Base-by-base conservation (phyloP, 2,329 filamentous ascomycete genomes). In the Graphium sp. region DNA sequence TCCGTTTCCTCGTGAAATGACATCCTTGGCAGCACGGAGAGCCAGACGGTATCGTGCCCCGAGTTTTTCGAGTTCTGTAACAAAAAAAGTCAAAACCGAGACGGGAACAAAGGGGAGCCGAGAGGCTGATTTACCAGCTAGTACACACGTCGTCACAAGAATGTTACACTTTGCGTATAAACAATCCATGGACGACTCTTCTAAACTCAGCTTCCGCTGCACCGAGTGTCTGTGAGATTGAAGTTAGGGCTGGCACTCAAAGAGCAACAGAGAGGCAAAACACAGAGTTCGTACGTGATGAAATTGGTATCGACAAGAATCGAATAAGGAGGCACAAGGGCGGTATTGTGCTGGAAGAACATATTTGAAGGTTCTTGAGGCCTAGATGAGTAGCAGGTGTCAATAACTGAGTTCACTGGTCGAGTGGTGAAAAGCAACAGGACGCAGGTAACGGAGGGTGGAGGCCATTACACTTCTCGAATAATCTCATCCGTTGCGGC, bases 171-270 rank as follows among this genome's bases (percentile, higher is more conserved):
- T 91, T 12, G 87, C 87, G 49, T 85, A 92, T 5, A 98, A 65
- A 30, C 81, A 79, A 50, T 94, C 84, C 82, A 94, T 93, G 60
- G 94, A 81, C 4, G 77, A 74, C 35, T 87, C 76, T 13, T 92
- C 65, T 9, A 95, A 59, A 19, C 85, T 82, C 13, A 95, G 69
- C 56, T 98, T 95, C 40, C 78, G 73, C 51, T 85, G 80, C 2
- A 95, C 81, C 0, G 84, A 89, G 52, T 93, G 84, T 22, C 74
- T 82, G 20, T 13, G 12, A 19, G 19, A 28, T 7, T 19, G 12
- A 14, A 3, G 30, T 28, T 12, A 32, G 23, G 14, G 10, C 13
- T 6, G 6, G 14, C 4, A 17, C 18, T 11, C 8, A n/a, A 4
- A 22, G 11, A 19, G 11, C 18, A 10, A 8, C 15, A 14, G 9